Conservation (phyloP, 2,329 filamentous ascomycete genomes). For the Thermothelomyces thermophilus region DNA sequence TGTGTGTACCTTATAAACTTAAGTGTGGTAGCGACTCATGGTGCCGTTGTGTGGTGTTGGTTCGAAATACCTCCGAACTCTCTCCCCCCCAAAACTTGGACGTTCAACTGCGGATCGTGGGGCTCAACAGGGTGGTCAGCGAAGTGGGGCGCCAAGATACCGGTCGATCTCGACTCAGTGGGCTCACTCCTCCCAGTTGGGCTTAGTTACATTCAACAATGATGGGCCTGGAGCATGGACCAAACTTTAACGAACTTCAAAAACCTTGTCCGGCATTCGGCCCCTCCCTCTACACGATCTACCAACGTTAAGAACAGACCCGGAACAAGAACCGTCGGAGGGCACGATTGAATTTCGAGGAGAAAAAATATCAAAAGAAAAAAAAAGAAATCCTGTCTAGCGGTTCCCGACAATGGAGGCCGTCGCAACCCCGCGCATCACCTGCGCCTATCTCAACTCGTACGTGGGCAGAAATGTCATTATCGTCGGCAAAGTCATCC, state of each 20-base stretch:
- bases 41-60: too few species aligned
- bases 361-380: background rate
- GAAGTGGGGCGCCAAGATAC: background rate
- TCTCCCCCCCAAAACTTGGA: too few species aligned
- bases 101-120: too few species aligned
- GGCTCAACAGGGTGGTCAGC: too few species aligned
- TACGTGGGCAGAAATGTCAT: slow-evolving; percentile 73
- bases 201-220: background rate
- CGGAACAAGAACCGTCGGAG: background rate
- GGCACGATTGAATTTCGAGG: background rate
- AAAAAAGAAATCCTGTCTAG: background rate
- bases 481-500: slow-evolving; percentile 75
- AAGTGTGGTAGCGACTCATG: too few species aligned
- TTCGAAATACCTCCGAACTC: too few species aligned
- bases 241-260: background rate
- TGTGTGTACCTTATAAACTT: too few species aligned
- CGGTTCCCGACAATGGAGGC: slow-evolving; percentile 52
- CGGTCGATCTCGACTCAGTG: background rate
- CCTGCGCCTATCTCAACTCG: slow-evolving; percentile 68
- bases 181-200: background rate
- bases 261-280: background rate
- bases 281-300: too few species aligned
- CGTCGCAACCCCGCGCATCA: slow-evolving; percentile 71
- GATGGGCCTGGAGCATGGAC: background rate
- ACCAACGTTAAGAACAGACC: background rate